phyloP scores from a whole-genome alignment of 2,329 filamentous ascomycete species.

The Penicillium concentricum region DNA sequence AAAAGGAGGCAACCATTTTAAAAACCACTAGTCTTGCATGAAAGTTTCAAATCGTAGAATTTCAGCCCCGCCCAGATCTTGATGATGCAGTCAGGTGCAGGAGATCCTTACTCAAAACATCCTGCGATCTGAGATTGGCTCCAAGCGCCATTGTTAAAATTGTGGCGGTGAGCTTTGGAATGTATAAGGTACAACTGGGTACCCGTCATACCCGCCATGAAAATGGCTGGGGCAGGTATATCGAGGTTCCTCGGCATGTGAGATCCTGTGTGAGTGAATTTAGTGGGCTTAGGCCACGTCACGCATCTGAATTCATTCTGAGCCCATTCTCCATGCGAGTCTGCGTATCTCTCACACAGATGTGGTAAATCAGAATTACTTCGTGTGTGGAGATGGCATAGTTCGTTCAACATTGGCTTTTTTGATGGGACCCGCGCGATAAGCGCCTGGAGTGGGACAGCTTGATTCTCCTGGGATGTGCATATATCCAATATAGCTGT shows the following conservation, averaged over 20 bases:
- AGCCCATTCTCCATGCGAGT: neutral
- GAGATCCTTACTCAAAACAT: conserved; percentile 2
- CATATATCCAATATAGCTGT: neutral
- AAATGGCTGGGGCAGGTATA: neutral
- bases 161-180: conserved; percentile 2
- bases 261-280: neutral
- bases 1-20: neutral
- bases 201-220: neutral
- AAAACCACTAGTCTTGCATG: conserved; percentile 1
- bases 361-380: neutral
- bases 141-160: neutral
- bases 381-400: neutral
- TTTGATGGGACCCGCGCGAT: conserved; percentile 1
- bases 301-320: neutral
- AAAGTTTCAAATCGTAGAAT: conserved; percentile 2
- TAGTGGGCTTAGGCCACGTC: neutral
- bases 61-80: conserved; percentile 1
- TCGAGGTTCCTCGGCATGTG: neutral
- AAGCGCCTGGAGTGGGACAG: conserved; percentile 2
- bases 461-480: neutral
- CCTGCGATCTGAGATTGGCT: conserved; percentile 1
- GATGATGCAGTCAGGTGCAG: neutral
- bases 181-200: neutral
- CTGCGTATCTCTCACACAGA: neutral
- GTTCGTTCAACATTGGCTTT: neutral